A percentile compares a stretch with the other conserved stretches of the same genome.
Evolutionary conservation across 2,329 filamentous ascomycete genomes (phyloP).

Genomic region (Zymoseptoria passerinii): DNA sequence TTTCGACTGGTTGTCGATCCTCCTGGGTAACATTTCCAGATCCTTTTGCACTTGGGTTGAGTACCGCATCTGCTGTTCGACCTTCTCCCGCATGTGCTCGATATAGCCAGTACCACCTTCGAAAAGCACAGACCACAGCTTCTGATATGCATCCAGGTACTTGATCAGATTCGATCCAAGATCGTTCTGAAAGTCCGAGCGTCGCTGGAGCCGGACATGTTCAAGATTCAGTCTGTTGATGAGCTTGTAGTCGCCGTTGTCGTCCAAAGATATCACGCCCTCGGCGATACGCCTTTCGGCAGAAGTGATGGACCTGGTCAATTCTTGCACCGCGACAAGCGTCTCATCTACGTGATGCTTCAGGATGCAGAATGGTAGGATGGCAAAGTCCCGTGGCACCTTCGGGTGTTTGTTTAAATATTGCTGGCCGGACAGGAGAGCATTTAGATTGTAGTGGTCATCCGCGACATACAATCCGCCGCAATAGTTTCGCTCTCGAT

Average conservation of each 20-base stretch:
- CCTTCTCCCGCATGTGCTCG: constrained; percentile 29
- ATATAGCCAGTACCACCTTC: constrained; percentile 28
- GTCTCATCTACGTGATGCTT: constrained; percentile 27
- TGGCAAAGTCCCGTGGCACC: constrained; percentile 28
- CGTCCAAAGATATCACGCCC: constrained; percentile 26
- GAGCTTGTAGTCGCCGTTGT: constrained; percentile 30
- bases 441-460: constrained; percentile 22
- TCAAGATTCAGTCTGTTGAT: constrained; percentile 29
- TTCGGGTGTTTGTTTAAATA: constrained; percentile 29
- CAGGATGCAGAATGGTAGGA: constrained; percentile 27
- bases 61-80: constrained; percentile 29
- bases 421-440: constrained; percentile 20
- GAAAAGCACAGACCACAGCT: constrained; percentile 24
- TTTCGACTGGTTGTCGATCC: constrained; percentile 31
- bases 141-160: constrained; percentile 27
- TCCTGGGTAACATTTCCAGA: constrained; percentile 26
- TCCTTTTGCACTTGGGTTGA: constrained; percentile 26
- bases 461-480: constrained; percentile 27
- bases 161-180: constrained; percentile 26
- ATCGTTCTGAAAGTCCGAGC: constrained; percentile 28
- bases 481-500: constrained; percentile 25
- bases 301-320: constrained; percentile 24
- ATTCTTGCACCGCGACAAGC: constrained; percentile 21
- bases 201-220: constrained; percentile 25
- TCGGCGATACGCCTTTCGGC: constrained; percentile 28